Conservation (phyloP, 2,329 filamentous ascomycete genomes). For the Erysiphe pulchra region DNA sequence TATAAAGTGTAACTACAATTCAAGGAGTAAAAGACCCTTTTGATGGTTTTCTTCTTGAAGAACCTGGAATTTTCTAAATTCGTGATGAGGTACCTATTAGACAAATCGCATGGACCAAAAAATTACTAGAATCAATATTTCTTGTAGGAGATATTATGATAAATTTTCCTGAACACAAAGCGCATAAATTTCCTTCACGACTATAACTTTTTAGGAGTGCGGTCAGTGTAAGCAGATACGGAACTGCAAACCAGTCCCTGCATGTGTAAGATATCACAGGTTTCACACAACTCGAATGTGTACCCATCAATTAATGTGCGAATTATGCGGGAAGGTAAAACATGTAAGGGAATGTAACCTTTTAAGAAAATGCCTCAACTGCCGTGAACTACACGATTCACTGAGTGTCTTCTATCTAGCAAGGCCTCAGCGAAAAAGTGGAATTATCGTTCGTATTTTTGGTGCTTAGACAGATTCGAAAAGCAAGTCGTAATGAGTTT, state of each 20-base stretch:
- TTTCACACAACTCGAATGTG: not conserved
- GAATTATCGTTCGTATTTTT: not conserved
- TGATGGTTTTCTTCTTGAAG: not conserved
- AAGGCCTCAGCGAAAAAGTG: not conserved
- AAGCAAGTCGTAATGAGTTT: not conserved
- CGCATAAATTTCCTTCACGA: not conserved
- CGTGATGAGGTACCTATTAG: not conserved
- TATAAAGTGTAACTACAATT: not conserved
- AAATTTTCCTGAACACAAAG: not conserved
- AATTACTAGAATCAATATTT: not conserved
- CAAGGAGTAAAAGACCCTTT: not conserved
- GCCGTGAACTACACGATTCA: not conserved
- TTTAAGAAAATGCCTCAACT: not conserved
- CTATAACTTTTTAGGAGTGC: not conserved
- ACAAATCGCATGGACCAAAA: not conserved
- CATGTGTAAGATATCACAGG: not conserved
- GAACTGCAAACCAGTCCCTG: not conserved
- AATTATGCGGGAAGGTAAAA: not conserved
- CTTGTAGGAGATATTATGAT: not conserved
- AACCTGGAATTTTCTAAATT: not conserved
- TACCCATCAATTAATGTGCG: not conserved
- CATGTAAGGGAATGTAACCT: not conserved
- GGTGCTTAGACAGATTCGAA: not conserved
- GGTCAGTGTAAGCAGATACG: not conserved
- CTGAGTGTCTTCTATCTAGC: not conserved